A percentile compares a stretch with the other conserved stretches of the same genome.
These are phyloP conservation scores for Epicoccum nigrum DNA, from an alignment of 2,329 filamentous ascomycete species.

Conservation along the genomic window DNA sequence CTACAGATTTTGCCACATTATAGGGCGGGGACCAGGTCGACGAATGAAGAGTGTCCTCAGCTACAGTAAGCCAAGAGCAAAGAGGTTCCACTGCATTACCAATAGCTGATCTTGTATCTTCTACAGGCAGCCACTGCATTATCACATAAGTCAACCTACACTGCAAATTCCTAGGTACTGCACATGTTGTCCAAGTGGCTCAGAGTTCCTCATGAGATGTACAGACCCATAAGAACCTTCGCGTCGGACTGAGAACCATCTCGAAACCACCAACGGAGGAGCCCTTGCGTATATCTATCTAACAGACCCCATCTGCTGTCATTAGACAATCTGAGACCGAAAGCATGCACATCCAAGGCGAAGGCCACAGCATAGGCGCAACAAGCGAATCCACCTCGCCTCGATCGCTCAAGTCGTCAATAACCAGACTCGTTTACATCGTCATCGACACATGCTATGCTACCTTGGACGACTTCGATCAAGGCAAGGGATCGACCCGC, in stretches of 20 bases:
- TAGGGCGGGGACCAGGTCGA: not conserved
- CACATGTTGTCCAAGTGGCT: not conserved
- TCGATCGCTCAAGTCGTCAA: conserved; percentile 1
- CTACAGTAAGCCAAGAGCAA: conserved; percentile 9
- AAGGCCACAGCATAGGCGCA: not conserved
- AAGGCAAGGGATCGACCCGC: conserved; percentile 23
- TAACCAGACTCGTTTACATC: conserved; percentile 24
- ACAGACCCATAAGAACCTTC: not conserved
- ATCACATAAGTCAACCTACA: not conserved
- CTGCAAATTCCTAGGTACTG: conserved; percentile 1
- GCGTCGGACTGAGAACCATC: not conserved
- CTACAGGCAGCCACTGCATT: not conserved
- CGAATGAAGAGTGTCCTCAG: conserved; percentile 2
- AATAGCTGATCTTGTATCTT: not conserved
- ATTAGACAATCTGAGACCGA: not conserved
- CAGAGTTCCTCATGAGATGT: conserved; percentile 1
- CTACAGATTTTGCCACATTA: not conserved
- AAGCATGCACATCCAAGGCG: conserved; percentile 4
- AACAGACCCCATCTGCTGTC: not conserved
- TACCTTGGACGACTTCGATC: conserved; percentile 22
- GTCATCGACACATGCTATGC: conserved; percentile 31
- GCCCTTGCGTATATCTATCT: not conserved
- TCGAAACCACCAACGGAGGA: not conserved
- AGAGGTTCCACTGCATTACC: not conserved
- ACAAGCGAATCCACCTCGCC: not conserved